Percentiles rank a stretch among this genome's conserved stretches.
Conservation (phyloP, 2,329 filamentous ascomycete species). For the Escovopsis sp. region DNA sequence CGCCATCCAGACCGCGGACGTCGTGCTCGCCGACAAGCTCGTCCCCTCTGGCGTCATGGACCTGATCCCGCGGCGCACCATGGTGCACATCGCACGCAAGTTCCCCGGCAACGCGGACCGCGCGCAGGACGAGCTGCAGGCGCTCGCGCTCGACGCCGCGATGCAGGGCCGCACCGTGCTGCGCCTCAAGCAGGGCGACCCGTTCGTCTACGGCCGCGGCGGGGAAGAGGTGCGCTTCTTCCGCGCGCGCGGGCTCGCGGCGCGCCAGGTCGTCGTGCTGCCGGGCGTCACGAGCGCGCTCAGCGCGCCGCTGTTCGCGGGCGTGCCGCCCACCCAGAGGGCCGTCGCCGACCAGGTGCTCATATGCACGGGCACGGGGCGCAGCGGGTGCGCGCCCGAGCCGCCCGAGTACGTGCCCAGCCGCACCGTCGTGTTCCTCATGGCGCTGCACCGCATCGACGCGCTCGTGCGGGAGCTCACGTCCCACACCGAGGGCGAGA, state of each 20-base stretch:
- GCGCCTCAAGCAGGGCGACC: constrained; percentile 89
- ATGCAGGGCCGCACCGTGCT: constrained; percentile 62
- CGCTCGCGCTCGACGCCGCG: constrained; percentile 56
- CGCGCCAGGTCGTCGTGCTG: constrained; percentile 57
- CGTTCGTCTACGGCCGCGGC: constrained; percentile 88
- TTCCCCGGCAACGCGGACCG: constrained; percentile 94
- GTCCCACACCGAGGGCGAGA: constrained; percentile 12
- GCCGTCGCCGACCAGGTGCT: constrained; percentile 85
- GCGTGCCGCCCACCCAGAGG: constrained; percentile 76
- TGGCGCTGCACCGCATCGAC: constrained; percentile 77
- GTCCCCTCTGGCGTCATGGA: constrained; percentile 75
- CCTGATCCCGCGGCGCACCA: constrained; percentile 77
- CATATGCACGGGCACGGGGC: constrained; percentile 90
- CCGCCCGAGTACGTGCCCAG: constrained; percentile 65
- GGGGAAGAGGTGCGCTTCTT: constrained; percentile 89
- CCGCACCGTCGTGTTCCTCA: constrained; percentile 83
- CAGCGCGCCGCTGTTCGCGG: constrained; percentile 75
- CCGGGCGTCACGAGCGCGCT: constrained; percentile 86
- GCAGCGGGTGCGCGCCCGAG: constrained; percentile 71
- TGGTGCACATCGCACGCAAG: constrained; percentile 85
- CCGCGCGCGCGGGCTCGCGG: constrained; percentile 21
- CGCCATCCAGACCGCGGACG: constrained; percentile 58
- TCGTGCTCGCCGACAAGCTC: constrained; percentile 77
- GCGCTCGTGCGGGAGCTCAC: constrained; percentile 62
- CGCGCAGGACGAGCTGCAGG: constrained; percentile 79